Evolutionary conservation across 805 yeast genomes (phyloP).

Genomic region (Lipomyces chichibuensis): DNA sequence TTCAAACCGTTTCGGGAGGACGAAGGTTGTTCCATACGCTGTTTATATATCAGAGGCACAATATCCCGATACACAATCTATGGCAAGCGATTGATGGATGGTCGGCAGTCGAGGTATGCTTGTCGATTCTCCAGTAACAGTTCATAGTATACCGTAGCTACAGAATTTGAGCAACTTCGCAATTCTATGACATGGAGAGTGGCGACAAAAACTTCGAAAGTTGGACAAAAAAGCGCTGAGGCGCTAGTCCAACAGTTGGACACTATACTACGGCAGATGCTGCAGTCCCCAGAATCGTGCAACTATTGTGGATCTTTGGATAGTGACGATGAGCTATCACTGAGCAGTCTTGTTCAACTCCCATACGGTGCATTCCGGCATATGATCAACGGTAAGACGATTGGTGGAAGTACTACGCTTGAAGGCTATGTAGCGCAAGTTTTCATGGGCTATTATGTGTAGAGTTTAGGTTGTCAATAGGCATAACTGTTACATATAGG

Average conservation of each 20-base stretch:
- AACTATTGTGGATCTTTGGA: neutral
- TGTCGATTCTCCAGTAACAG: neutral
- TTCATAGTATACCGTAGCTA: slow-evolving; percentile 28
- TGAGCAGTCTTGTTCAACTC: neutral
- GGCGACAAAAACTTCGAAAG: slow-evolving; percentile 12
- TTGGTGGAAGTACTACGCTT: neutral
- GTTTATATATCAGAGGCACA: slow-evolving; percentile 30
- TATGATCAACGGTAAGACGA: neutral
- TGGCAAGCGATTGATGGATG: slow-evolving; percentile 23
- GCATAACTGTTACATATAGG: slow-evolving; percentile 7
- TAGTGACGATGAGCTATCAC: neutral
- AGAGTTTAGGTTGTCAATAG: neutral
- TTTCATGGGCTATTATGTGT: neutral
- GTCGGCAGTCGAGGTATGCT: slow-evolving; percentile 29
- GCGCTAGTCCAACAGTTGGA: slow-evolving; percentile 22
- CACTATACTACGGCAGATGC: slow-evolving; percentile 9
- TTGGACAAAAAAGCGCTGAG: neutral
- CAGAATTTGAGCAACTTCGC: slow-evolving; percentile 24
- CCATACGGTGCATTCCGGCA: neutral
- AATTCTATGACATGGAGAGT: slow-evolving; percentile 25
- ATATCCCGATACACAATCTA: neutral
- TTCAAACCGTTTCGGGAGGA: slow-evolving; percentile 13
- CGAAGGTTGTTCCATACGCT: slow-evolving; percentile 35
- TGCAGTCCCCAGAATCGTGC: neutral
- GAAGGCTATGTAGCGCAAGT: neutral